Conservation (phyloP, 306 rosid genomes). For the Medicago ruthenica region DNA sequence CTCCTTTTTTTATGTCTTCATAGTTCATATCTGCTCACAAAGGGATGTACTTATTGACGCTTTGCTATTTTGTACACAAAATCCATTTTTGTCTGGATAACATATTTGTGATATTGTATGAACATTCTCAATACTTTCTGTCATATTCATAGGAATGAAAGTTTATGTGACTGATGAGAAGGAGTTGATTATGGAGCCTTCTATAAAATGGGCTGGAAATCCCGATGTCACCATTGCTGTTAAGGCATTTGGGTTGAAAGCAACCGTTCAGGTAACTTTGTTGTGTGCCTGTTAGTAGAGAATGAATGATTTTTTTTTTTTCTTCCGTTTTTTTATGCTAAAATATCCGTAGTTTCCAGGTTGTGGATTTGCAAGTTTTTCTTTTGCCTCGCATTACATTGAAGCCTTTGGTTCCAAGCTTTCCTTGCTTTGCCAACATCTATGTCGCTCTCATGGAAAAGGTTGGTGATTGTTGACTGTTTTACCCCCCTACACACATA, state of each 20-base stretch:
- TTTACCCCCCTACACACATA: neutral
- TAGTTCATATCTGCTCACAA: constrained; percentile 16
- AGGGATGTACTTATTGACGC: constrained; percentile 1
- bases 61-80: neutral
- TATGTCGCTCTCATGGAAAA: constrained; percentile 88
- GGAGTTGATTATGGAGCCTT: constrained; percentile 93
- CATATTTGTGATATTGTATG: constrained; percentile 16
- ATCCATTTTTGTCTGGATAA: constrained; percentile 15
- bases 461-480: constrained; percentile 59
- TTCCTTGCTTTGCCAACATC: constrained; percentile 93
- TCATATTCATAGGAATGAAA: neutral
- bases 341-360: constrained; percentile 55
- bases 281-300: constrained; percentile 9
- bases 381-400: constrained; percentile 79
- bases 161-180: constrained; percentile 67
- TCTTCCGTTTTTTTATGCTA: neutral
- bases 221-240: constrained; percentile 75
- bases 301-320: neutral
- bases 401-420: constrained; percentile 96
- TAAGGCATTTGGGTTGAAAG: constrained; percentile 91
- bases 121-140: constrained; percentile 17
- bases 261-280: constrained; percentile 71
- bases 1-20: constrained; percentile 29
- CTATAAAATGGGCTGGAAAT: constrained; percentile 91
- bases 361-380: constrained; percentile 83